Evolutionary conservation across 176 grass and related monocot genomes (phyloP).

Genomic region (Thinopyrum elongatum): DNA sequence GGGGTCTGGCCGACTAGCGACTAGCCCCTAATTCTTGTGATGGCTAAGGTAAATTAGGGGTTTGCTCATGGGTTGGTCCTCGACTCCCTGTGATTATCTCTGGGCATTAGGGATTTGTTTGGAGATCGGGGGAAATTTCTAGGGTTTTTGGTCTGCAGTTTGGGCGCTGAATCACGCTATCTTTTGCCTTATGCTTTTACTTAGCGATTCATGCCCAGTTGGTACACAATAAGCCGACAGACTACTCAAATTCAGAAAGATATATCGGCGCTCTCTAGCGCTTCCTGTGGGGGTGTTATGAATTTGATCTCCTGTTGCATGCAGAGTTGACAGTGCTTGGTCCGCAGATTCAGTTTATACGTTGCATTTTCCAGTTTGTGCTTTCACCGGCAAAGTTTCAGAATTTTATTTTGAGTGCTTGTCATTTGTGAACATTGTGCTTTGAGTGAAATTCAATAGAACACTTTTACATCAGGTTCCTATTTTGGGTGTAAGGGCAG

Average conservation of each 20-base stretch:
- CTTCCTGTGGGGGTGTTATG: background rate
- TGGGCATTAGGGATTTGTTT: background rate
- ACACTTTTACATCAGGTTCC: background rate
- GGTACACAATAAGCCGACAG: background rate
- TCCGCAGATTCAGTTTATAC: background rate
- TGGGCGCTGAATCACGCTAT: background rate
- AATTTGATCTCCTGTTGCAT: background rate
- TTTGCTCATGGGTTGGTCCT: background rate
- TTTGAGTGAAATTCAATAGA: background rate
- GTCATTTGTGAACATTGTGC: background rate
- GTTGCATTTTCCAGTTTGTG: background rate
- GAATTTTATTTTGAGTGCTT: background rate
- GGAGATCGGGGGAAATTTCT: background rate
- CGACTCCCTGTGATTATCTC: background rate
- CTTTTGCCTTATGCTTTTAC: background rate
- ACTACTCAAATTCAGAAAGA: background rate
- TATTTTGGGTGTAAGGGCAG: background rate
- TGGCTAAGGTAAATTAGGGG: background rate
- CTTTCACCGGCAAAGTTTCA: background rate
- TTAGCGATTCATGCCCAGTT: background rate
- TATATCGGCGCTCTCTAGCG: background rate
- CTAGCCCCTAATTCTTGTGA: too few relatives aligned
- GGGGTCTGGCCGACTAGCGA: too few relatives aligned
- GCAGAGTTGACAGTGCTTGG: background rate
- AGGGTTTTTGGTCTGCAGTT: background rate